Percentiles rank a stretch among this genome's conserved stretches.
phyloP scores from a whole-genome alignment of 2,329 filamentous ascomycete species.

The Parascedosporium putredinis region DNA sequence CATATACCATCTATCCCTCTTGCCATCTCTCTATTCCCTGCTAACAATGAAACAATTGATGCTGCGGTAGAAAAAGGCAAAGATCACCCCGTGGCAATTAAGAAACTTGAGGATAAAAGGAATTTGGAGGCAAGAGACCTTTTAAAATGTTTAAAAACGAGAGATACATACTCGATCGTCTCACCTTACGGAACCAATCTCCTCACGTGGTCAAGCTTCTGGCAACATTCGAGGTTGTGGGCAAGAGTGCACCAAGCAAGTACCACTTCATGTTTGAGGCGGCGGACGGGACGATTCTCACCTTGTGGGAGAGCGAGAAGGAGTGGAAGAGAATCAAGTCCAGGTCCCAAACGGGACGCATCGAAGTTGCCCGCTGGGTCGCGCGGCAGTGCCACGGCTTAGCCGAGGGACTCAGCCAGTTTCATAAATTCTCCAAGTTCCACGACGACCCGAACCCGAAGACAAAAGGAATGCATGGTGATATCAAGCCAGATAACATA shows the following conservation, averaged over 20 bases:
- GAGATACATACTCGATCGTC: constrained; percentile 1
- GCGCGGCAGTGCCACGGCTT: neutral
- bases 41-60: neutral
- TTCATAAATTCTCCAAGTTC: neutral
- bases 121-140: neutral
- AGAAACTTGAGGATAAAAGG: neutral
- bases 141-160: neutral
- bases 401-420: neutral
- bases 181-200: neutral
- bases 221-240: neutral
- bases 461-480: constrained; percentile 2
- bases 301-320: neutral
- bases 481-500: constrained; percentile 10
- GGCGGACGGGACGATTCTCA: neutral
- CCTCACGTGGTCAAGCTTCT: neutral
- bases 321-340: neutral
- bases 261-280: constrained; percentile 1
- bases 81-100: neutral
- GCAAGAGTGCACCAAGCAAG: neutral
- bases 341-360: neutral
- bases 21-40: neutral
- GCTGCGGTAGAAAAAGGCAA: neutral
- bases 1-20: neutral
- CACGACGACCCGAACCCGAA: neutral
- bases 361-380: too few relatives aligned